Percentiles rank a stretch among this genome's conserved stretches.
Conservation (phyloP, 257 asterid species). For the Hygrophila difformis region DNA sequence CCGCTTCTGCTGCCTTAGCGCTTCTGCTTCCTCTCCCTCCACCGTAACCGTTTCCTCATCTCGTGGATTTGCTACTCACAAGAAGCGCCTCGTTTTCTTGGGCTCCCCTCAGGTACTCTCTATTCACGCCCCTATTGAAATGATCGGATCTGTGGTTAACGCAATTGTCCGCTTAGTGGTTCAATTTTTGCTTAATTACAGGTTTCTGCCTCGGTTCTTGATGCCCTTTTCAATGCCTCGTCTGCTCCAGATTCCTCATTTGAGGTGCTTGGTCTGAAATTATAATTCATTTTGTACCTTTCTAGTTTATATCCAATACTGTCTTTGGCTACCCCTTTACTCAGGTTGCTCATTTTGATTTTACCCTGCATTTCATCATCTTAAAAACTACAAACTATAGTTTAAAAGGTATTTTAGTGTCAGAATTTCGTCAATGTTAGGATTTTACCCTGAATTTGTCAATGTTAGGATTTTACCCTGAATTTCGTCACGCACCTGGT, state of each 20-base stretch:
- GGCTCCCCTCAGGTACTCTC: slow-evolving; percentile 70
- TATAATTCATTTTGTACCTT: no score
- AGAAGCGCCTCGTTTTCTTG: slow-evolving; percentile 62
- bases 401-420: no score
- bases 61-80: slow-evolving; percentile 24
- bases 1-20: slow-evolving; percentile 52
- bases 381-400: no score
- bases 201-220: slow-evolving; percentile 83
- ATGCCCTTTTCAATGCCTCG: slow-evolving; percentile 61
- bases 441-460: no score
- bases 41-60: slow-evolving; percentile 16
- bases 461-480: no score
- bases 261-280: no score
- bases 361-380: no score
- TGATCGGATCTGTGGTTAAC: neutral
- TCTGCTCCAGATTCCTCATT: slow-evolving; percentile 58
- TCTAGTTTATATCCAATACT: no score
- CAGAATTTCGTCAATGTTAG: no score
- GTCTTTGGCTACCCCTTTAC: no score
- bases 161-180: neutral
- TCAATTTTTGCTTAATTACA: slow-evolving; percentile 14
- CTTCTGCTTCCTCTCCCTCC: slow-evolving; percentile 32
- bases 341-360: no score
- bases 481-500: no score
- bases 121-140: slow-evolving; percentile 7